These are phyloP conservation scores for Trichoderma polysporum DNA, from an alignment of 2,329 filamentous ascomycete species.

Conservation along the genomic window DNA sequence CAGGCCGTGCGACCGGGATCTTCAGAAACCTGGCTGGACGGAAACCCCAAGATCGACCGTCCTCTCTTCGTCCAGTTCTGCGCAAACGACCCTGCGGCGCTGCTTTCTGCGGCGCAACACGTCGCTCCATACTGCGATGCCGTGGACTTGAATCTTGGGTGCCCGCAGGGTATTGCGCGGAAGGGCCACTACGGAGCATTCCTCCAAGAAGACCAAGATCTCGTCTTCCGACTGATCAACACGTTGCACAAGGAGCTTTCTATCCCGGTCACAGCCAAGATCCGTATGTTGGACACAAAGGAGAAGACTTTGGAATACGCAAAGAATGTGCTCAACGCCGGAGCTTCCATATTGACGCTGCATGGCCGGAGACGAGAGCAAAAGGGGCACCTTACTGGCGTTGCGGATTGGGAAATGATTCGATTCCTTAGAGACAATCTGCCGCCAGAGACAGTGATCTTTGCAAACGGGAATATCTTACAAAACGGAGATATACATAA, in stretches of 20 bases:
- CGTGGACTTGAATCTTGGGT: conserved; percentile 92
- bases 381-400: conserved; percentile 90
- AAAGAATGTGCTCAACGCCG: conserved; percentile 78
- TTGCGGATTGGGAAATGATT: conserved; percentile 90
- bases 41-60: conserved; percentile 78
- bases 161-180: conserved; percentile 90
- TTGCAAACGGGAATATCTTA: conserved; percentile 94
- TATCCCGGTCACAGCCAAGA: conserved; percentile 91
- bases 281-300: conserved; percentile 80
- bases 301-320: conserved; percentile 90
- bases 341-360: conserved; percentile 89
- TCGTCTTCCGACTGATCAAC: conserved; percentile 80
- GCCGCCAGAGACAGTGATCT: conserved; percentile 85
- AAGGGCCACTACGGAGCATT: conserved; percentile 93
- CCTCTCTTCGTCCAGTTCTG: conserved; percentile 97
- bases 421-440: conserved; percentile 79
- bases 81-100: conserved; percentile 77
- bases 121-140: conserved; percentile 90
- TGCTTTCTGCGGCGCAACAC: conserved; percentile 74
- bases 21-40: conserved; percentile 67
- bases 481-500: conserved; percentile 72
- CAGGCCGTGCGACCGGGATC: conserved; percentile 56
- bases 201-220: conserved; percentile 84
- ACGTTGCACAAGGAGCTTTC: conserved; percentile 75
- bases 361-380: conserved; percentile 88